phyloP scores from a whole-genome alignment of 495 filamentous ascomycete genomes.

The Trichoderma parareesei region DNA sequence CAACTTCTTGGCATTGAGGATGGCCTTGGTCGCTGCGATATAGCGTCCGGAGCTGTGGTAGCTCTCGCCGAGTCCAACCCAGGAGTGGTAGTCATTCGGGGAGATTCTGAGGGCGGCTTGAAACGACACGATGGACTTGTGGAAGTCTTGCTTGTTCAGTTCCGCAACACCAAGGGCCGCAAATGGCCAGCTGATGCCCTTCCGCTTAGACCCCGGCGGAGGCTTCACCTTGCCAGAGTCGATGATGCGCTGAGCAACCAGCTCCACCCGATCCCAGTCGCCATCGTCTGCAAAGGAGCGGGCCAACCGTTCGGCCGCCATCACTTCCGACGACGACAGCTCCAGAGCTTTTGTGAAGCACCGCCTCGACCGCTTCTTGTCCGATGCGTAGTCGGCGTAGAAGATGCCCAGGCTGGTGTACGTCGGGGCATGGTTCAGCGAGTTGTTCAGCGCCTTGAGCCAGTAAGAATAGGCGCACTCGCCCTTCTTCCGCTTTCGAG shows the following conservation, averaged over 20 bases:
- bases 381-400: conserved; percentile 83
- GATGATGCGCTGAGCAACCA: conserved; percentile 80
- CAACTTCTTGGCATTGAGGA: conserved; percentile 67
- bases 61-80: conserved; percentile 91
- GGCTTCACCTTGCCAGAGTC: conserved; percentile 86
- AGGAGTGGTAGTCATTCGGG: conserved; percentile 83
- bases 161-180: conserved; percentile 95
- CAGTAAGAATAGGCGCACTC: conserved; percentile 71
- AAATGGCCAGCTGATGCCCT: conserved; percentile 89
- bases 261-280: conserved; percentile 95
- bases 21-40: conserved; percentile 86
- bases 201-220: conserved; percentile 82
- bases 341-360: conserved; percentile 98
- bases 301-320: conserved; percentile 82
- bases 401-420: conserved; percentile 94
- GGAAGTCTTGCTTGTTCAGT: conserved; percentile 87
- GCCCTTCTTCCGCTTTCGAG: conserved; percentile 62
- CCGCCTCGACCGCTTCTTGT: conserved; percentile 71
- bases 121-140: conserved; percentile 81
- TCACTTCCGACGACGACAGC: conserved; percentile 76
- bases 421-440: conserved; percentile 83
- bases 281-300: conserved; percentile 75
- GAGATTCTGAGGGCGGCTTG: conserved; percentile 79
- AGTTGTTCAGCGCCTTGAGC: conserved; percentile 72
- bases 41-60: conserved; percentile 92